Evolutionary conservation across 1,284 basidiomycete species (phyloP).

Genomic region (Ustilago sp.): DNA sequence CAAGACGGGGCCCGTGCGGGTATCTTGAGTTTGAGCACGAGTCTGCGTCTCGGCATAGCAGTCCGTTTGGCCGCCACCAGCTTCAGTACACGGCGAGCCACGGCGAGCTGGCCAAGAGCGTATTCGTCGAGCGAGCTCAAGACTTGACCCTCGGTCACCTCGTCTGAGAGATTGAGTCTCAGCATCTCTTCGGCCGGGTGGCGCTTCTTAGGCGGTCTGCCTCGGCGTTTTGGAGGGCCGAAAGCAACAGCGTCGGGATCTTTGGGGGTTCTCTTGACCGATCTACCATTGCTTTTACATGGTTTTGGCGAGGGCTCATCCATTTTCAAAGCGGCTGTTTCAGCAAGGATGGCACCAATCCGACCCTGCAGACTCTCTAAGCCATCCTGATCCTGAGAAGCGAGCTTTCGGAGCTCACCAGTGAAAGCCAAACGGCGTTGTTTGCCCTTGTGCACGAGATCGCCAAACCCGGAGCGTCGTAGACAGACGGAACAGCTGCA

Average conservation of each 20-base stretch:
- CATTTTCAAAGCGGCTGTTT: constrained; percentile 1
- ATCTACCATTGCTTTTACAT: constrained; percentile 5
- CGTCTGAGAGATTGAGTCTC: constrained; percentile 19
- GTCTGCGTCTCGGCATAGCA: constrained; percentile 6
- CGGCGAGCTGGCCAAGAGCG: constrained; percentile 18
- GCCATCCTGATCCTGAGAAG: background rate
- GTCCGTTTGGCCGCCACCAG: constrained; percentile 13
- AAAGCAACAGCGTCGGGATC: background rate
- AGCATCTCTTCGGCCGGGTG: constrained; percentile 1
- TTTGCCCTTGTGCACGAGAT: constrained; percentile 18
- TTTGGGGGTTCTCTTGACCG: background rate
- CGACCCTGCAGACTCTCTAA: constrained; percentile 14
- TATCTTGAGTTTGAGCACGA: constrained; percentile 21
- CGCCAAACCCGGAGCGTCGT: constrained; percentile 28
- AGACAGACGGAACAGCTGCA: constrained; percentile 56
- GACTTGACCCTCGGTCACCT: constrained; percentile 24
- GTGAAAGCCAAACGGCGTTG: constrained; percentile 21
- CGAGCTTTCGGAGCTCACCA: constrained; percentile 14
- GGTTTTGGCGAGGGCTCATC: background rate
- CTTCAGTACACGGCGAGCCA: constrained; percentile 28
- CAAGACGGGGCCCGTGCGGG: background rate
- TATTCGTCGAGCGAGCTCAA: constrained; percentile 32
- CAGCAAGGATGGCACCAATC: constrained; percentile 10
- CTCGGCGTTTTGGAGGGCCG: constrained; percentile 16
- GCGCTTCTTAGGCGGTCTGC: constrained; percentile 28